phyloP scores from a whole-genome alignment of 805 yeast species.

The Hanseniaspora clermontiae region DNA sequence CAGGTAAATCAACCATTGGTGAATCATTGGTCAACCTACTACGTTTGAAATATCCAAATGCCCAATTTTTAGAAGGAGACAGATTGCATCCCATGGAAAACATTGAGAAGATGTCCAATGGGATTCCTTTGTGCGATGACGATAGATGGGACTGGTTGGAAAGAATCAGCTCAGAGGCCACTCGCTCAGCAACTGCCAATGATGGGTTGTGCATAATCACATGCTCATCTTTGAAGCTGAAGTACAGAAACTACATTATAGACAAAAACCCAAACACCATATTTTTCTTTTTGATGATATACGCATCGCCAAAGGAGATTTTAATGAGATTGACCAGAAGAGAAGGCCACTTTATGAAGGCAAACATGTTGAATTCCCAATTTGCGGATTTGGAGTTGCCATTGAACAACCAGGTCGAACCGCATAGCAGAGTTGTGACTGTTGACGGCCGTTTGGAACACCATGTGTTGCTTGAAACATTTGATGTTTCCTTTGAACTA shows the following conservation, averaged over 20 bases:
- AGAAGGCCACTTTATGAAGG: slow-evolving; percentile 74
- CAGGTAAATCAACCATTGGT: slow-evolving; percentile 82
- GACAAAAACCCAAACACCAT: slow-evolving; percentile 25
- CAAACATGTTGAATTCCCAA: slow-evolving; percentile 71
- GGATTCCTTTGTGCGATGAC: slow-evolving; percentile 72
- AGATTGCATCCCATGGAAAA: slow-evolving; percentile 58
- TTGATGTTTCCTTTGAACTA: slow-evolving; percentile 11
- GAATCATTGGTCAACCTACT: slow-evolving; percentile 32
- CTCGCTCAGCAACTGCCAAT: slow-evolving; percentile 29
- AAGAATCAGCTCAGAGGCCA: slow-evolving; percentile 34
- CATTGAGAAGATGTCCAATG: slow-evolving; percentile 69
- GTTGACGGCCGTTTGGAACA: slow-evolving; percentile 19
- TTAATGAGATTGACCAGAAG: slow-evolving; percentile 49
- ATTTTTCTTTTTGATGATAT: slow-evolving; percentile 54
- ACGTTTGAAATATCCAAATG: slow-evolving; percentile 25
- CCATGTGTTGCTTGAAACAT: slow-evolving; percentile 11
- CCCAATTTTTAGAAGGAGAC: slow-evolving; percentile 78
- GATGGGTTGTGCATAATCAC: slow-evolving; percentile 41
- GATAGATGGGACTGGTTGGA: slow-evolving; percentile 89
- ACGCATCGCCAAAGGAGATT: slow-evolving; percentile 51
- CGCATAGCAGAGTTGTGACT: slow-evolving; percentile 23
- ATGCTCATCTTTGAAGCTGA: slow-evolving; percentile 72
- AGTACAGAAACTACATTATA: slow-evolving; percentile 55
- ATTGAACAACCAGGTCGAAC: slow-evolving; percentile 24
- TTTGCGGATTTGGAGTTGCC: slow-evolving; percentile 67